Conservation (phyloP, 83 land plant species). For the Diphasiastrum complanatum region DNA sequence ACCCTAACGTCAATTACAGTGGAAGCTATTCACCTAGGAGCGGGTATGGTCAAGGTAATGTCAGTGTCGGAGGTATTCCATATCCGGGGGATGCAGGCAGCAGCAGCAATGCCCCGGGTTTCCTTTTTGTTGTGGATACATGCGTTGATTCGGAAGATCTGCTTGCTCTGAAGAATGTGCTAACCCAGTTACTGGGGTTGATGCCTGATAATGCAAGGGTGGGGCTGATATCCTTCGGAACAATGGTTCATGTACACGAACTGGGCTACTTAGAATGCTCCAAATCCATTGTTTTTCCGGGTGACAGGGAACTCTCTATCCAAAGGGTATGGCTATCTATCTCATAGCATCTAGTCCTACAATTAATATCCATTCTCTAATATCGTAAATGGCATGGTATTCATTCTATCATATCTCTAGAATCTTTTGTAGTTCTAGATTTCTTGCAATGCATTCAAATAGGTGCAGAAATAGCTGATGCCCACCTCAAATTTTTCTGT, state of each 20-base stretch:
- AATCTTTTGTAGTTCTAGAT: too few species aligned
- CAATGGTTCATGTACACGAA: slow-evolving; percentile 75
- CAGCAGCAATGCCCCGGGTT: slow-evolving; percentile 18
- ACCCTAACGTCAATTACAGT: too few species aligned
- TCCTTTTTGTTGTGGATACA: slow-evolving; percentile 83
- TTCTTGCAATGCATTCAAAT: too few species aligned
- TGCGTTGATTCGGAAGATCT: slow-evolving; percentile 56
- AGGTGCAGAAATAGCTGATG: too few species aligned
- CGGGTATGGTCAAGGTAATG: neutral
- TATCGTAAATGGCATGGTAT: too few species aligned
- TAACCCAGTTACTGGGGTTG: slow-evolving; percentile 41
- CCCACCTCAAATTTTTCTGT: too few species aligned
- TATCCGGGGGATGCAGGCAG: too few species aligned
- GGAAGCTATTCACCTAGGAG: slow-evolving; percentile 2
- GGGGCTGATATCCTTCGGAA: slow-evolving; percentile 67
- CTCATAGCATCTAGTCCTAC: too few species aligned
- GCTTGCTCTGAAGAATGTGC: slow-evolving; percentile 53
- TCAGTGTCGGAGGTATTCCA: slow-evolving; percentile 27
- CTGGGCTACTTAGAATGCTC: slow-evolving; percentile 52
- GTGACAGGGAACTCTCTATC: slow-evolving; percentile 62
- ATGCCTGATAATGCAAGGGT: slow-evolving; percentile 75
- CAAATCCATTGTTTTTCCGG: slow-evolving; percentile 58
- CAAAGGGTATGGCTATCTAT: slow-evolving; percentile 58
- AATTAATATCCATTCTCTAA: too few species aligned
- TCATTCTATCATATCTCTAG: too few species aligned